Evolutionary conservation across 169 alveolate genomes (phyloP).

Genomic region (Neospora caninum): DNA sequence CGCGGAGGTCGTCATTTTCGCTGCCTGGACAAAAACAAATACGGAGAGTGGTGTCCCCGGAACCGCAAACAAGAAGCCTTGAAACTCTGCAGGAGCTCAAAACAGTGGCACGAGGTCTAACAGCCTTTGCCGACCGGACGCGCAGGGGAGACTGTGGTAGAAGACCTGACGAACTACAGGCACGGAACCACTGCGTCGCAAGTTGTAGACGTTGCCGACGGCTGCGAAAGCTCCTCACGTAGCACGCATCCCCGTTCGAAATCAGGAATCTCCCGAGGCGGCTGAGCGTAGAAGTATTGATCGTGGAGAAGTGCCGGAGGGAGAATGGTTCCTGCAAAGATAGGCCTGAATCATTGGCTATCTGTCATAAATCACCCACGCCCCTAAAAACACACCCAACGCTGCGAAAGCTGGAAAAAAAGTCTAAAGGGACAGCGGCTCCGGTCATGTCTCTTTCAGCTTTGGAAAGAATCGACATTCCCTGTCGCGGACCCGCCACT

Average conservation of each 20-base stretch:
- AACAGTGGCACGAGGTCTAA: background rate
- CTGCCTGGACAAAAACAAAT: conserved; percentile 30
- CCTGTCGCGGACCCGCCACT: background rate
- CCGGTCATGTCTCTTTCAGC: background rate
- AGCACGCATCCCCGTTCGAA: background rate
- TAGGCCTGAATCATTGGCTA: background rate
- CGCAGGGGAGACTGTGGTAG: background rate
- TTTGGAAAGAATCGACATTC: background rate
- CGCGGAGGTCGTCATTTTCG: background rate
- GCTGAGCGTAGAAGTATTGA: background rate
- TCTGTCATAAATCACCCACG: background rate
- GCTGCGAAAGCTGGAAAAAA: background rate
- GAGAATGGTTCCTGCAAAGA: background rate
- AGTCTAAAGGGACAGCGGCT: background rate
- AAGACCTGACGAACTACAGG: background rate
- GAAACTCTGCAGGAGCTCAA: background rate
- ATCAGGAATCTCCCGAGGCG: background rate
- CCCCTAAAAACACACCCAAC: background rate
- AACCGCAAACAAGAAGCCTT: background rate
- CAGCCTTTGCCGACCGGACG: background rate
- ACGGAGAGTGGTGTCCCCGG: conserved; percentile 1
- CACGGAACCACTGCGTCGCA: background rate
- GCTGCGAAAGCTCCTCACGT: background rate
- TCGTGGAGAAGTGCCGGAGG: background rate
- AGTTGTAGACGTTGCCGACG: background rate